A percentile compares a stretch with the other conserved stretches of the same genome.
phyloP scores from a whole-genome alignment of 2,329 filamentous ascomycete genomes.

The Alternaria solani region DNA sequence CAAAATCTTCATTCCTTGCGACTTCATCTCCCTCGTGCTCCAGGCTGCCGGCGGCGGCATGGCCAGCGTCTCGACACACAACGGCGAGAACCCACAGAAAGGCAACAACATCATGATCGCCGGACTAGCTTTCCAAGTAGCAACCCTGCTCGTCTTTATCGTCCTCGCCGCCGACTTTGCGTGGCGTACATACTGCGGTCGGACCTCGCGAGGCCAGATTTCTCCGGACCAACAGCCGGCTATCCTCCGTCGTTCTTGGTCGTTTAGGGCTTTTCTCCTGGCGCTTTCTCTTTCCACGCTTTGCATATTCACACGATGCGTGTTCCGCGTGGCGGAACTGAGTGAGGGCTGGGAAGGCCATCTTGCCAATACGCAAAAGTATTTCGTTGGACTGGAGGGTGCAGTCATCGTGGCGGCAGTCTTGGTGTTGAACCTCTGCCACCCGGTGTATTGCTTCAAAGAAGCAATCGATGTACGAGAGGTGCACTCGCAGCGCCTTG shows the following conservation, averaged over 20 bases:
- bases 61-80: slow-evolving; percentile 47
- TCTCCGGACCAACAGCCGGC: slow-evolving; percentile 39
- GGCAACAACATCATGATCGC: slow-evolving; percentile 58
- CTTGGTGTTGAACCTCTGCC: slow-evolving; percentile 46
- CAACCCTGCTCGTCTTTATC: slow-evolving; percentile 55
- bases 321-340: slow-evolving; percentile 72
- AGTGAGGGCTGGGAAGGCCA: slow-evolving; percentile 68
- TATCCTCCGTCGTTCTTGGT: slow-evolving; percentile 41
- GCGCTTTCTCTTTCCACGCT: slow-evolving; percentile 67
- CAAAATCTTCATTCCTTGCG: slow-evolving; percentile 61
- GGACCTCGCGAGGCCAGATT: slow-evolving; percentile 22
- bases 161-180: slow-evolving; percentile 53
- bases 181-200: slow-evolving; percentile 35
- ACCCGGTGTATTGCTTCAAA: slow-evolving; percentile 50
- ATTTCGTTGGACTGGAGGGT: slow-evolving; percentile 52
- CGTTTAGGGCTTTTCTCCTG: slow-evolving; percentile 64
- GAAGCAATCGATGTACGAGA: slow-evolving; percentile 33
- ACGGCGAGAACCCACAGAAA: slow-evolving; percentile 40
- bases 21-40: slow-evolving; percentile 56
- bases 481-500: not conserved
- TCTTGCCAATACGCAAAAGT: slow-evolving; percentile 59
- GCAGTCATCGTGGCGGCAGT: slow-evolving; percentile 44
- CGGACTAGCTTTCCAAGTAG: slow-evolving; percentile 56
- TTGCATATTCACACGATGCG: slow-evolving; percentile 69
- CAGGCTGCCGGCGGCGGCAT: slow-evolving; percentile 57